A percentile compares a stretch with the other conserved stretches of the same genome.
Evolutionary conservation across 805 yeast species (phyloP).

Genomic region (Priceomyces melissophilus): DNA sequence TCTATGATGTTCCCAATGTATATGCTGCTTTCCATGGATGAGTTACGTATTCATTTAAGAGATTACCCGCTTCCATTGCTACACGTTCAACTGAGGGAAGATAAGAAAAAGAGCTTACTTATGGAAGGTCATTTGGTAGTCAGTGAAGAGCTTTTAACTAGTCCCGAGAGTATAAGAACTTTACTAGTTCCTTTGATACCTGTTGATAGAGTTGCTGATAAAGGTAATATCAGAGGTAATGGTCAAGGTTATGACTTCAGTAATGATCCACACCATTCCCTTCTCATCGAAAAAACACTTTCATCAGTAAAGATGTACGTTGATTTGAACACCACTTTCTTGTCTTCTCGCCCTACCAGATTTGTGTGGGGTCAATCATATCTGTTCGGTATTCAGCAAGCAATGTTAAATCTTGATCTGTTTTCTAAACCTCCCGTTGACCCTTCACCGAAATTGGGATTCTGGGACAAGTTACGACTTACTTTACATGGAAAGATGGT

Average conservation of each 20-base stretch:
- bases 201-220: background rate
- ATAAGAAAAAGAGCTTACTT: slow-evolving; percentile 18
- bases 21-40: slow-evolving; percentile 54
- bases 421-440: slow-evolving; percentile 89
- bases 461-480: slow-evolving; percentile 87
- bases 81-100: slow-evolving; percentile 55
- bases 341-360: slow-evolving; percentile 55
- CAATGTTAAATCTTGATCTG: slow-evolving; percentile 72
- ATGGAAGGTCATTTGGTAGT: slow-evolving; percentile 65
- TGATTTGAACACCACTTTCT: slow-evolving; percentile 52
- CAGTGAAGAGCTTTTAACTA: slow-evolving; percentile 57
- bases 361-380: slow-evolving; percentile 84
- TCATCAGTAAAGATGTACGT: slow-evolving; percentile 72
- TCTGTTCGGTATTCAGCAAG: slow-evolving; percentile 79
- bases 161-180: slow-evolving; percentile 53
- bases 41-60: slow-evolving; percentile 66
- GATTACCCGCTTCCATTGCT: slow-evolving; percentile 86
- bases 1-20: slow-evolving; percentile 65
- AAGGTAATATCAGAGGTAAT: background rate
- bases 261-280: slow-evolving; percentile 39
- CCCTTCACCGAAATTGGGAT: slow-evolving; percentile 79
- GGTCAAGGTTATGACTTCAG: background rate
- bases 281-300: slow-evolving; percentile 71
- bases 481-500: slow-evolving; percentile 69
- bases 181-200: slow-evolving; percentile 48